phyloP scores from a whole-genome alignment of 2,329 filamentous ascomycete genomes.

The Dothiorella sarmentorum region DNA sequence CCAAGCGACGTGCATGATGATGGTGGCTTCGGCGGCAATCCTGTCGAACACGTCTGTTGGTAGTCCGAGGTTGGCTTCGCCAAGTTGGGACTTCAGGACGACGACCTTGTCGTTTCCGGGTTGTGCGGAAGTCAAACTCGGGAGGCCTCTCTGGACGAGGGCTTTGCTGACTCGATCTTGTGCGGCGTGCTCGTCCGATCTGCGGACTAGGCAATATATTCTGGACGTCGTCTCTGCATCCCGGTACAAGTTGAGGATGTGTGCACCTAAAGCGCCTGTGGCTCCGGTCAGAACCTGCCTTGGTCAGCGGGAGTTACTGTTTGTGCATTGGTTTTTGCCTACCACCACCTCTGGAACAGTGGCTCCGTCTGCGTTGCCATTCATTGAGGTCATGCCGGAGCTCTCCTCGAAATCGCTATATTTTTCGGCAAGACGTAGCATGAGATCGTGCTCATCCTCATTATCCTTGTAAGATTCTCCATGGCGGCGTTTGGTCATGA shows the following conservation, averaged over 20 bases:
- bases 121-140: conserved; percentile 23
- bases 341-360: not conserved
- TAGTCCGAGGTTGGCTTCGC: conserved; percentile 49
- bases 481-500: conserved; percentile 39
- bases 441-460: conserved; percentile 39
- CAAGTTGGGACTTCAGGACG: conserved; percentile 49
- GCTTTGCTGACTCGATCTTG: conserved; percentile 45
- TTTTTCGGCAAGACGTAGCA: conserved; percentile 47
- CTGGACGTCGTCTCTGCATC: conserved; percentile 37
- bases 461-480: conserved; percentile 30
- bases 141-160: conserved; percentile 38
- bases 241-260: conserved; percentile 48
- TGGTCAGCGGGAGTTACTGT: not conserved
- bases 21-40: conserved; percentile 44
- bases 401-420: conserved; percentile 43
- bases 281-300: conserved; percentile 46
- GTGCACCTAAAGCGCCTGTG: conserved; percentile 51
- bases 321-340: not conserved
- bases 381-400: not conserved
- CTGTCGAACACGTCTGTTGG: conserved; percentile 37
- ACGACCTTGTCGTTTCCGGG: conserved; percentile 38
- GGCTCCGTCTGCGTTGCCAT: not conserved
- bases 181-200: conserved; percentile 41
- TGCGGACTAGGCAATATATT: conserved; percentile 58
- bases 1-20: conserved; percentile 63